A percentile compares a stretch with the other conserved stretches of the same genome.
Conservation (phyloP, 208 protist genomes). For the Trichomonas vaginalis region DNA sequence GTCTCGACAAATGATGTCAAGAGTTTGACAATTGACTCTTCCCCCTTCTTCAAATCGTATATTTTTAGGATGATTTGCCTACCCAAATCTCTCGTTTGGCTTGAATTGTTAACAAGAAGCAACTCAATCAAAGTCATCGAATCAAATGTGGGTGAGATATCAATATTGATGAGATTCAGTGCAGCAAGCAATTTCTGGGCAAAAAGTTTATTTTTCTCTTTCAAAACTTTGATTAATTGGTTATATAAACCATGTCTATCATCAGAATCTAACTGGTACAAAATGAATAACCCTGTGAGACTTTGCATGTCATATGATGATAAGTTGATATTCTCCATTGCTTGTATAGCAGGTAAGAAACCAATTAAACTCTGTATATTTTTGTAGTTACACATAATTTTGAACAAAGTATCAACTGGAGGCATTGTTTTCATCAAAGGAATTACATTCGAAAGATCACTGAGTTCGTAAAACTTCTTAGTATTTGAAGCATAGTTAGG, state of each 20-base stretch:
- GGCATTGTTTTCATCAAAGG: background rate
- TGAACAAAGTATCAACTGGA: background rate
- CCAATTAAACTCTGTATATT: background rate
- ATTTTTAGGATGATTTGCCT: background rate
- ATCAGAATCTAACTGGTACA: background rate
- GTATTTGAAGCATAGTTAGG: background rate
- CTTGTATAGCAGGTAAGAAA: background rate
- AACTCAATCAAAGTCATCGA: background rate
- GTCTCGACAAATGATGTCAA: background rate
- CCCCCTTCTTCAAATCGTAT: background rate
- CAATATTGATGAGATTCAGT: background rate
- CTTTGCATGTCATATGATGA: background rate
- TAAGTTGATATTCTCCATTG: background rate
- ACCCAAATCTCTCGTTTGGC: background rate
- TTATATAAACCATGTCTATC: background rate
- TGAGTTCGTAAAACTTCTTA: background rate
- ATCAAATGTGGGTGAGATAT: background rate
- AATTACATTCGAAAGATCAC: background rate
- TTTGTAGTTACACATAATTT: background rate
- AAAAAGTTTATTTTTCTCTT: background rate
- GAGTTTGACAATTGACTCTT: background rate
- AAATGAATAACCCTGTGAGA: background rate
- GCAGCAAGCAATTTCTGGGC: background rate
- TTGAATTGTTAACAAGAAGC: background rate
- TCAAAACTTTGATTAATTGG: background rate